These are phyloP conservation scores for Talaromyces amestolkiae DNA, from an alignment of 2,329 filamentous ascomycete genomes.

Conservation along the genomic window DNA sequence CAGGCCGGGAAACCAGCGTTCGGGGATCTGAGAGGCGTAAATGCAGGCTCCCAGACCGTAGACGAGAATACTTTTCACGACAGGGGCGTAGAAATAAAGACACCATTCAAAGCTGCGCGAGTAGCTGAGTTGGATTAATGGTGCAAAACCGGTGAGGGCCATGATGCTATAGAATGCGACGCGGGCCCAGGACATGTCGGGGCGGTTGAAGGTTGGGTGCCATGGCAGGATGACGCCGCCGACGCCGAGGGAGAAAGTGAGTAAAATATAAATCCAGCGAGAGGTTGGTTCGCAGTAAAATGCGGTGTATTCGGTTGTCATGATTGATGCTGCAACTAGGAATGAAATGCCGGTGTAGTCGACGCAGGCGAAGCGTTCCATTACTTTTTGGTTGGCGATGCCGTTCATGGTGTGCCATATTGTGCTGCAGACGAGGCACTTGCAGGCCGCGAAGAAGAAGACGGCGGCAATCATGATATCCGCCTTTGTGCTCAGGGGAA, in stretches of 20 bases:
- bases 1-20: conserved; percentile 85
- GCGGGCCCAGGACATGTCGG: conserved; percentile 88
- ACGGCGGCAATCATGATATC: conserved; percentile 88
- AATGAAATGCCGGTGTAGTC: conserved; percentile 98
- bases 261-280: conserved; percentile 78
- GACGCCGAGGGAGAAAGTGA: conserved; percentile 77
- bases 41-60: conserved; percentile 82
- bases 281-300: conserved; percentile 95
- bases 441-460: conserved; percentile 94
- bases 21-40: conserved; percentile 88
- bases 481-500: conserved; percentile 77
- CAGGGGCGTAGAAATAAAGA: conserved; percentile 83
- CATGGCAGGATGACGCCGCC: conserved; percentile 90
- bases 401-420: conserved; percentile 99
- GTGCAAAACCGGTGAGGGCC: conserved; percentile 82
- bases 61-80: conserved; percentile 79
- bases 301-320: conserved; percentile 97
- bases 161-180: conserved; percentile 90
- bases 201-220: conserved; percentile 91
- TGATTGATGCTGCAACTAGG: conserved; percentile 87
- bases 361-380: conserved; percentile 95
- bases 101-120: conserved; percentile 78
- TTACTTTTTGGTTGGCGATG: conserved; percentile 81
- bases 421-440: conserved; percentile 90
- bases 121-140: conserved; percentile 76